These are phyloP conservation scores for Trametopsis cervina DNA, from an alignment of 768 basidiomycete genomes.

Conservation along the genomic window DNA sequence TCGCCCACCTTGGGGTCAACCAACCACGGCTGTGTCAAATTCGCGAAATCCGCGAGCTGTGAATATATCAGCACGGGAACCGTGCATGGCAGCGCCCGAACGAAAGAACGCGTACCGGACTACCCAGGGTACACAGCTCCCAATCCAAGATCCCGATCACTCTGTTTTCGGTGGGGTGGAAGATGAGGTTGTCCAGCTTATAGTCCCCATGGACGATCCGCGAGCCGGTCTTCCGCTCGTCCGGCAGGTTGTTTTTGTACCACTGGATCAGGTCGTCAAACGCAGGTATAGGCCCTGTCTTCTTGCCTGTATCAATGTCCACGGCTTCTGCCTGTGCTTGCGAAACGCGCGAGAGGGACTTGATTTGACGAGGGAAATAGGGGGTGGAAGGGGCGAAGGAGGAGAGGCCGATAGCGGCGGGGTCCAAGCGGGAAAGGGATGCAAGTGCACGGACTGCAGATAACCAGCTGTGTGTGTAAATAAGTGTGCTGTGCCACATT, in stretches of 20 bases:
- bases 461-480: slow-evolving; percentile 67
- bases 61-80: neutral
- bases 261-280: slow-evolving; percentile 68
- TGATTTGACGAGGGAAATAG: slow-evolving; percentile 94
- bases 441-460: slow-evolving; percentile 68
- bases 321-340: slow-evolving; percentile 62
- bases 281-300: slow-evolving; percentile 65
- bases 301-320: slow-evolving; percentile 56
- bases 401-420: slow-evolving; percentile 57
- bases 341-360: slow-evolving; percentile 78
- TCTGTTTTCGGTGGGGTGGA: slow-evolving; percentile 84
- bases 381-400: slow-evolving; percentile 66
- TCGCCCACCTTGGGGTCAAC: slow-evolving; percentile 37
- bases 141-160: slow-evolving; percentile 97
- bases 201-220: slow-evolving; percentile 98
- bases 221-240: slow-evolving; percentile 65
- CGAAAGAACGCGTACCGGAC: slow-evolving; percentile 46
- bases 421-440: slow-evolving; percentile 57
- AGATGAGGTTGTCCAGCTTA: slow-evolving; percentile 95
- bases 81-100: neutral
- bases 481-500: too few relatives aligned
- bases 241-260: slow-evolving; percentile 70
- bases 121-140: slow-evolving; percentile 95
- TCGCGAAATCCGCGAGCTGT: slow-evolving; percentile 83
- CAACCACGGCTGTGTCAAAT: slow-evolving; percentile 82